phyloP scores from a whole-genome alignment of 352 stramenopile species.

The Globisporangium sylvaticum region DNA sequence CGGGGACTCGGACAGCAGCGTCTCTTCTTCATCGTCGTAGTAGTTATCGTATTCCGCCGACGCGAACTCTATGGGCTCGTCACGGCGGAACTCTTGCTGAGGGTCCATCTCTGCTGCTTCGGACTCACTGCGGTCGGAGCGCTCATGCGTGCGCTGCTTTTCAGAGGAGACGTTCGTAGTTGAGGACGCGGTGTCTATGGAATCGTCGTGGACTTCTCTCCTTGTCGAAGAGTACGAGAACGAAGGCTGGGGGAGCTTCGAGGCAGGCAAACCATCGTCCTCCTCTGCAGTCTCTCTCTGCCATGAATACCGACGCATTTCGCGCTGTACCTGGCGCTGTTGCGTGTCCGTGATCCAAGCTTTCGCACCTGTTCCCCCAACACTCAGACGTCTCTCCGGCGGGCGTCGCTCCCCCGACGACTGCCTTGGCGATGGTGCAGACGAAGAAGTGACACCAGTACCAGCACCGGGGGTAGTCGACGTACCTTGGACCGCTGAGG shows the following conservation, averaged over 20 bases:
- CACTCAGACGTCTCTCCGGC: not conserved
- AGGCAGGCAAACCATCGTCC: not conserved
- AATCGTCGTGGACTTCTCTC: not conserved
- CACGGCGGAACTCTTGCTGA: not conserved
- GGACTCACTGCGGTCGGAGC: not conserved
- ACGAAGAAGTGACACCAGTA: not conserved
- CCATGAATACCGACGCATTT: constrained; percentile 11
- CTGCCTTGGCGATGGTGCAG: not conserved
- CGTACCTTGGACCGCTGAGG: constrained; percentile 3
- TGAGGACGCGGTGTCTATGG: not conserved
- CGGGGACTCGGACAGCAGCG: not conserved
- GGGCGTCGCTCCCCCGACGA: not conserved
- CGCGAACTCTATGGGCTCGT: not conserved
- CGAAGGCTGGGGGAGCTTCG: not conserved
- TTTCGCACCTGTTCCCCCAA: not conserved
- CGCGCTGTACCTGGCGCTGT: constrained; percentile 7
- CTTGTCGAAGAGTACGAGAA: not conserved
- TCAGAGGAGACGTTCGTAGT: not conserved
- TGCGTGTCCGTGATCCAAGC: constrained; percentile 6
- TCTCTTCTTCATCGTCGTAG: not conserved
- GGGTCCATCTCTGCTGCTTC: not conserved
- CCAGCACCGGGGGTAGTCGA: not conserved
- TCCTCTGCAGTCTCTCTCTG: not conserved
- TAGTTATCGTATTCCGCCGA: not conserved
- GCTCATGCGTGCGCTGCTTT: not conserved